Base-by-base conservation (phyloP, 2,329 filamentous ascomycete species). In the Colletotrichum cereale region DNA sequence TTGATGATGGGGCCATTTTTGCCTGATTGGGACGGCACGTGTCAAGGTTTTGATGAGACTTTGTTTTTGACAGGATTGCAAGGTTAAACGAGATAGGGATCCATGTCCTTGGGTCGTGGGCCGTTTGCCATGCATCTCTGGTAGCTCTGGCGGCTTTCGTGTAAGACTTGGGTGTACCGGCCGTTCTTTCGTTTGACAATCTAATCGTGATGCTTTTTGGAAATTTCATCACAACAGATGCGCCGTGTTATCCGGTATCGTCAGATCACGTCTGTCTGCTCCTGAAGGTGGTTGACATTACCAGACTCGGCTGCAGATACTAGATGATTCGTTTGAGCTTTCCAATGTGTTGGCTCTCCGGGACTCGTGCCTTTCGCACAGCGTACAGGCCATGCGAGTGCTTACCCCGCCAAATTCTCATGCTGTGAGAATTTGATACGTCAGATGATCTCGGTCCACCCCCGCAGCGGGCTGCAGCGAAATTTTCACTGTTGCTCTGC, bases 21-120 rank as follows among this genome's bases (percentile, higher is more conserved):
- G 24, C 58, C 68, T 68, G 36, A 68, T 64, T 14, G 53, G 69
- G 65, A 71, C 26, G 47, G 53, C 44, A 64, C 63, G 65, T 55
- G 65, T 68, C 65, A 60, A 55, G 65, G 21, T 69, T 67, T 69
- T 68, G 65, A 64, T 60, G 65, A 60, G 38, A 67, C 58, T 64
- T 36, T 62, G 57, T 50, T 50, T 50, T 67, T 16, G 50, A 52
- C 47, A 40, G 57, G 47, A 48, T 50, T 63, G 24, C 58, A 60
- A 34, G 14, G 34, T 58, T 53, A 65, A 52, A 57, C 40, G 64
- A 63, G 65, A 67, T 60, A n/a, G 44, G 65, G 65, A n/a, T 66
- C 68, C 64, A 63, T 53, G 68, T 34, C 11, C 52, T 50, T 55
- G 58, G 44, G 31, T 71, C 64, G 53, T 53, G 58, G 64, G 24